These are phyloP conservation scores for Echeveria elegans DNA, from an alignment of 164 flowering plant species.

Conservation along the genomic window DNA sequence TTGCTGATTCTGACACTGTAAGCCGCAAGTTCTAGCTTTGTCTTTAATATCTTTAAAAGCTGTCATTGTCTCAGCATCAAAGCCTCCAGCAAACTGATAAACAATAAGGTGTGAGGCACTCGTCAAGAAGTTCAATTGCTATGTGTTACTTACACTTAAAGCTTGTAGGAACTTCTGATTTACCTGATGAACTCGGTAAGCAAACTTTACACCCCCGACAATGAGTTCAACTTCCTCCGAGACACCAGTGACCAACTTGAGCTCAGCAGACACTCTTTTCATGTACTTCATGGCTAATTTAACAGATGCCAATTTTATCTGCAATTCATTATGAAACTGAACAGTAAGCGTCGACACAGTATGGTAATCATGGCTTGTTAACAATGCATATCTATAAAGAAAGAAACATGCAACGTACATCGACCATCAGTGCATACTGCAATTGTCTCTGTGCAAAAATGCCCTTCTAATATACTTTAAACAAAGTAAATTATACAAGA, in stretches of 20 bases:
- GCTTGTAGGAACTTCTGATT: neutral
- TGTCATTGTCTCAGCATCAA: conserved; percentile 89
- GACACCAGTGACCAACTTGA: conserved; percentile 60
- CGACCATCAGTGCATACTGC: neutral
- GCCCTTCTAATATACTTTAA: neutral
- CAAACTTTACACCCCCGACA: conserved; percentile 94
- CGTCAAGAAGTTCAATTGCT: neutral
- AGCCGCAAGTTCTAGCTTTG: neutral
- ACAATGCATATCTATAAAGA: neutral
- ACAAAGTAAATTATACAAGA: neutral
- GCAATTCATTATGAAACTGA: conserved; percentile 11
- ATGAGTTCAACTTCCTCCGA: conserved; percentile 74
- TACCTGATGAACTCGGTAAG: conserved; percentile 96
- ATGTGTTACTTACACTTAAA: neutral
- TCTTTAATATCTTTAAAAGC: conserved; percentile 69
- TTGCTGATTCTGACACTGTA: conserved; percentile 1
- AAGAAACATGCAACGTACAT: neutral
- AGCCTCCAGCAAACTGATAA: conserved; percentile 96
- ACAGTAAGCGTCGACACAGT: neutral
- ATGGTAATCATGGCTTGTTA: neutral
- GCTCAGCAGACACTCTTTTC: conserved; percentile 79
- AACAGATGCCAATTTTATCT: conserved; percentile 89
- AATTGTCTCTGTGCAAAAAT: neutral
- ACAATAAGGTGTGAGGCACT: neutral
- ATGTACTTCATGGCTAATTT: conserved; percentile 81